Conservation (phyloP, 2,329 filamentous ascomycete genomes). For the Biscogniauxia marginata region DNA sequence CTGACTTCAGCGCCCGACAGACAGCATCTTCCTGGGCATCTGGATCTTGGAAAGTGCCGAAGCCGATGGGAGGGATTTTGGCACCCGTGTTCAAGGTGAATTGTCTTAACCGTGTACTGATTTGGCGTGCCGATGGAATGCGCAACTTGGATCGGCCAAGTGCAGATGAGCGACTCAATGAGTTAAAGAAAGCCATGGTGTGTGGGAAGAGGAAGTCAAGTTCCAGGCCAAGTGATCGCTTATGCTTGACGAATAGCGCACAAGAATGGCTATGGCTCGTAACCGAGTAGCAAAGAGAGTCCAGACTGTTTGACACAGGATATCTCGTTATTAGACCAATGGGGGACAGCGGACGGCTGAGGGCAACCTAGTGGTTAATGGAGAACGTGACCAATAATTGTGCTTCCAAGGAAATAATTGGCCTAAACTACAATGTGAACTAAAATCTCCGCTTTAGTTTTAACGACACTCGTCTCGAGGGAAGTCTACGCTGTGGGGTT, state of each 20-base stretch:
- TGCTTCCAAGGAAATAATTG: not conserved
- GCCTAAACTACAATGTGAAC: not conserved
- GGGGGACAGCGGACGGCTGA: too few relatives aligned
- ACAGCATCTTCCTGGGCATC: constrained; percentile 29
- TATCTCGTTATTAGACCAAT: too few relatives aligned
- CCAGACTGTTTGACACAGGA: too few relatives aligned
- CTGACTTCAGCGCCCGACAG: constrained; percentile 26
- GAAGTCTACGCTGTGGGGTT: not conserved
- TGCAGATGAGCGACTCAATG: not conserved
- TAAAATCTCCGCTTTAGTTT: not conserved
- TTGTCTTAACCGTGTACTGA: not conserved
- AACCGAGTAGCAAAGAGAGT: too few relatives aligned
- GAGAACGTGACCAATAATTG: too few relatives aligned
- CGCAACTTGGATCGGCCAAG: not conserved
- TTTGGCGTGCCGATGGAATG: not conserved
- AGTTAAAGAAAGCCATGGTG: not conserved
- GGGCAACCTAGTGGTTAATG: too few relatives aligned
- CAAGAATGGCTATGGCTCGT: too few relatives aligned
- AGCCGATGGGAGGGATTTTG: constrained; percentile 30
- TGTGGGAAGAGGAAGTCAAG: too few relatives aligned
- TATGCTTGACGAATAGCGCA: too few relatives aligned
- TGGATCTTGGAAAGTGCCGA: constrained; percentile 32
- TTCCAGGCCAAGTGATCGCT: too few relatives aligned
- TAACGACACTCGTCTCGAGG: not conserved
- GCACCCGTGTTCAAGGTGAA: constrained; percentile 23